A percentile compares a stretch with the other conserved stretches of the same genome.
These are phyloP conservation scores for Pseudocohnilembus persalinus DNA, from an alignment of 169 alveolate genomes.

Conservation along the genomic window DNA sequence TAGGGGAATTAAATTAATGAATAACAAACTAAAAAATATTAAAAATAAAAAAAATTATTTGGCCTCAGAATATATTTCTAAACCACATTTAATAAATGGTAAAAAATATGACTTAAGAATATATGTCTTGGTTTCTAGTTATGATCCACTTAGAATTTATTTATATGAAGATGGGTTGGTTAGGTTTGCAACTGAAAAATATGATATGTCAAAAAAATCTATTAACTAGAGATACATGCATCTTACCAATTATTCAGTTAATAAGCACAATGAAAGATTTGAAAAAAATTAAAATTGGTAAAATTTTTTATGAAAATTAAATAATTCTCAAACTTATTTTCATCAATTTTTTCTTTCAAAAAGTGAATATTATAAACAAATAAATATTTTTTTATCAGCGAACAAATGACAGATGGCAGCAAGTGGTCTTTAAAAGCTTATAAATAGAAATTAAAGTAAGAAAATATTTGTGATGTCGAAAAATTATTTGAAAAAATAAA, in stretches of 20 bases:
- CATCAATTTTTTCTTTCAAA: too few species aligned
- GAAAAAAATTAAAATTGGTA: constrained; percentile 53
- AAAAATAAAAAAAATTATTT: constrained; percentile 52
- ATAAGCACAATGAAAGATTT: constrained; percentile 71
- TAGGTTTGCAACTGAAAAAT: constrained; percentile 74
- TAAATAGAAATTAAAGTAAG: neutral
- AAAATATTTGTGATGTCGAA: neutral
- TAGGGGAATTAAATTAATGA: constrained; percentile 62
- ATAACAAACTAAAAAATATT: constrained; percentile 41
- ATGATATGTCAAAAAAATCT: constrained; percentile 36
- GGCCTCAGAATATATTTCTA: constrained; percentile 63
- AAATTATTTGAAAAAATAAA: constrained; percentile 56
- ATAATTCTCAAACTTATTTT: too few species aligned
- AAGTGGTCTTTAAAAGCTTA: constrained; percentile 22
- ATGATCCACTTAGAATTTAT: constrained; percentile 71
- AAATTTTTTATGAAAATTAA: too few species aligned
- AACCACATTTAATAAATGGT: constrained; percentile 78
- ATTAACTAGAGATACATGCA: constrained; percentile 68
- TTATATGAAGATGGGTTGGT: constrained; percentile 82
- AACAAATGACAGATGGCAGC: neutral
- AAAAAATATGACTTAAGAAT: constrained; percentile 79
- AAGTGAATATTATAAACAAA: neutral
- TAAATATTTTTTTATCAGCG: neutral
- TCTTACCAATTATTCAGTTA: constrained; percentile 78
- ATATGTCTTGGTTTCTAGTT: constrained; percentile 75